A percentile compares a stretch with the other conserved stretches of the same genome.
phyloP scores from a whole-genome alignment of 768 basidiomycete genomes.

The Galerina marginata region DNA sequence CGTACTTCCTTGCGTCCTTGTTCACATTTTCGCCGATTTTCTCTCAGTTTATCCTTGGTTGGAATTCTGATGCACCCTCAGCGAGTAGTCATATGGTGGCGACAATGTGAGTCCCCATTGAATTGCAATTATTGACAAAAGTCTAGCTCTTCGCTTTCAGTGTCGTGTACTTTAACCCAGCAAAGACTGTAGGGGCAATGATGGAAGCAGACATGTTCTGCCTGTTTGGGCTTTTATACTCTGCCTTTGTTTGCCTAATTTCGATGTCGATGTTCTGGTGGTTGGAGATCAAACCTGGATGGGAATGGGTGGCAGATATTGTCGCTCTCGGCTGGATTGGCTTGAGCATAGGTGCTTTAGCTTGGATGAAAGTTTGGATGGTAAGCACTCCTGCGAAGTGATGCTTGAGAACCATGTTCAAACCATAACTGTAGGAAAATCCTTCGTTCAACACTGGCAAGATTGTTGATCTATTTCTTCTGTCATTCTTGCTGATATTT shows the following conservation, averaged over 20 bases:
- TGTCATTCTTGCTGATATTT: neutral
- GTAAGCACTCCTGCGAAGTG: conserved; percentile 28
- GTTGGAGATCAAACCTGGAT: conserved; percentile 71
- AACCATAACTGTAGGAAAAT: conserved; percentile 50
- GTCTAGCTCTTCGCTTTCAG: conserved; percentile 37
- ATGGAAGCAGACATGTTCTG: conserved; percentile 88
- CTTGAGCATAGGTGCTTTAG: conserved; percentile 76
- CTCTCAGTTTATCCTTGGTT: conserved; percentile 68
- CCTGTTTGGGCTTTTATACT: conserved; percentile 68
- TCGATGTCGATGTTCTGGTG: conserved; percentile 84
- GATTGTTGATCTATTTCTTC: conserved; percentile 16
- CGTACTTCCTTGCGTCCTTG: conserved; percentile 87
- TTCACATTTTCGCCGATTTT: conserved; percentile 90
- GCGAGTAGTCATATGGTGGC: conserved; percentile 92
- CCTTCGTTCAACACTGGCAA: conserved; percentile 89
- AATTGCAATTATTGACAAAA: neutral
- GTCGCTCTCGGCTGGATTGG: conserved; percentile 86
- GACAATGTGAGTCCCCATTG: conserved; percentile 68
- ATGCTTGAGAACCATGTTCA: neutral
- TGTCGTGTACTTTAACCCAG: conserved; percentile 90
- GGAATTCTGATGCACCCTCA: conserved; percentile 60
- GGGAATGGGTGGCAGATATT: conserved; percentile 75
- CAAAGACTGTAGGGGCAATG: conserved; percentile 93
- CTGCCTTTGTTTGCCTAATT: conserved; percentile 73
- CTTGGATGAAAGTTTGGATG: conserved; percentile 95